Evolutionary conservation across 2,329 filamentous ascomycete genomes (phyloP).

Genomic region (Aspergillus sp.): DNA sequence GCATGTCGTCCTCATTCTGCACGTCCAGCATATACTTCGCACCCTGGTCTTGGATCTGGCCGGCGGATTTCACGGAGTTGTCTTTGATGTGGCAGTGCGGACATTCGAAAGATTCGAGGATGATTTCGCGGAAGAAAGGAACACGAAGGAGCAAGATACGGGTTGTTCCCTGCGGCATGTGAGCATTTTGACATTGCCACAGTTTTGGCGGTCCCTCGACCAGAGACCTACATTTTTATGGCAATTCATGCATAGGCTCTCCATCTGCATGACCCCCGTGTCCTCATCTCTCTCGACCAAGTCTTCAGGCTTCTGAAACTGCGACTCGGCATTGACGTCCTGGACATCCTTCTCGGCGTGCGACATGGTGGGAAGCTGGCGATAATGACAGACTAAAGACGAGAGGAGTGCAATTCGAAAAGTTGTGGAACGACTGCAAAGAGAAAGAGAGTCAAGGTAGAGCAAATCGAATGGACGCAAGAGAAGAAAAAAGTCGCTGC

Average conservation of each 20-base stretch:
- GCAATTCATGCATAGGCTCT: constrained; percentile 82
- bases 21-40: constrained; percentile 74
- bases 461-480: constrained; percentile 1
- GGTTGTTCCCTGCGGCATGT: constrained; percentile 60
- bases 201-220: constrained; percentile 38
- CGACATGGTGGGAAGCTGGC: constrained; percentile 17
- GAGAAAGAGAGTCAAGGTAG: not conserved
- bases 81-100: constrained; percentile 82
- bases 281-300: constrained; percentile 32
- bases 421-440: not conserved
- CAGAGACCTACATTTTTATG: constrained; percentile 54
- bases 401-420: not conserved
- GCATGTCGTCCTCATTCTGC: constrained; percentile 63
- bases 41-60: constrained; percentile 82
- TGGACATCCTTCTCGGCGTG: constrained; percentile 10
- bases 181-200: constrained; percentile 4
- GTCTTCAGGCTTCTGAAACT: constrained; percentile 31
- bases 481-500: constrained; percentile 15
- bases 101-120: constrained; percentile 94
- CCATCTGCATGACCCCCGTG: constrained; percentile 39
- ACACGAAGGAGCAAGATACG: constrained; percentile 82
- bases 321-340: constrained; percentile 17
- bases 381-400: not conserved
- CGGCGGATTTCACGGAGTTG: constrained; percentile 87
- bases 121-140: constrained; percentile 93